Conservation (phyloP, 1,284 basidiomycete genomes). For the Agaricales sp. region DNA sequence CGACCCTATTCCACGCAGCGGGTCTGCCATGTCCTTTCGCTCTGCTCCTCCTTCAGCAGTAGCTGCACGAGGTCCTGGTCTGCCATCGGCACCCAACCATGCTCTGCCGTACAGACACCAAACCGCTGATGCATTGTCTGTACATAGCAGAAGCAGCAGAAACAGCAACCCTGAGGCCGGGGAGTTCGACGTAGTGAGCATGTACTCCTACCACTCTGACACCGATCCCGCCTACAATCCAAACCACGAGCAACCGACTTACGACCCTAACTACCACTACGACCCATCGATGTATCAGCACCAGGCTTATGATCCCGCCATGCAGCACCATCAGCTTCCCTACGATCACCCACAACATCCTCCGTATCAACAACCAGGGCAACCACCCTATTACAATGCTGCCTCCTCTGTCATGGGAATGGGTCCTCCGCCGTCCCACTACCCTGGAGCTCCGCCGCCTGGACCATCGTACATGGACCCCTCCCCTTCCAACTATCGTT, state of each 20-base stretch:
- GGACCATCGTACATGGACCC: constrained; percentile 1
- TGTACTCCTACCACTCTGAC: neutral
- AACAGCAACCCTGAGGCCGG: neutral
- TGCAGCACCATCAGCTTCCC: neutral
- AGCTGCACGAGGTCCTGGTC: neutral
- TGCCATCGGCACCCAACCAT: neutral
- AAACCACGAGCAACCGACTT: neutral
- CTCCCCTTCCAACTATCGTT: neutral
- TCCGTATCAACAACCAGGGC: neutral
- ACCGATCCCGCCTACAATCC: no score
- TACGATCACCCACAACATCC: neutral
- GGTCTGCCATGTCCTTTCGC: constrained; percentile 42
- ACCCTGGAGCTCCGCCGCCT: constrained; percentile 12
- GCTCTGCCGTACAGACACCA: neutral
- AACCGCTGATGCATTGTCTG: neutral
- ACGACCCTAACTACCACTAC: neutral
- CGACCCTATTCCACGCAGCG: constrained; percentile 35
- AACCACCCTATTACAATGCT: constrained; percentile 35
- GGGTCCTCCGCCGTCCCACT: constrained; percentile 42
- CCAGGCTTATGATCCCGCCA: neutral
- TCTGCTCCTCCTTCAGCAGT: constrained; percentile 15
- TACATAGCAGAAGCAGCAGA: constrained; percentile 1
- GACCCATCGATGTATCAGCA: no score
- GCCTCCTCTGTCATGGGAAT: constrained; percentile 78
- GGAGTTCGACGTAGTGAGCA: neutral